Evolutionary conservation across 2,329 filamentous ascomycete species (phyloP), one percentile per base, ranked within the genome.

Genomic region (Pseudogymnoascus sp.): DNA sequence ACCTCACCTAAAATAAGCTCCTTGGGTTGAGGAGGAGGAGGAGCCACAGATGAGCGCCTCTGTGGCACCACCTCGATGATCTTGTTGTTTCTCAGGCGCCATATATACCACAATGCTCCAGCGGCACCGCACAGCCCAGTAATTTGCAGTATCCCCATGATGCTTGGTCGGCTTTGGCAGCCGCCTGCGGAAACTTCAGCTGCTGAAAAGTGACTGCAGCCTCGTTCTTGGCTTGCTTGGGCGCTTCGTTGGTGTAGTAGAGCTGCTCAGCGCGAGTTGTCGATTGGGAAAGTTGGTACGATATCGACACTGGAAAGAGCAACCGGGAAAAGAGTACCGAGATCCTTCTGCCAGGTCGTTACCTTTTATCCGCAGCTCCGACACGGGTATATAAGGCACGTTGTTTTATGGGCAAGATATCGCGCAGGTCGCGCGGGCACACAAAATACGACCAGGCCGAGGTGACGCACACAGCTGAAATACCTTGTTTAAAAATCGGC

Each of bases 401-500:
- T 34, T 57, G 51, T 10, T 54, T 57, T 57, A 57, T 57, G 51
- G 51, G 16, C 29, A 57, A 57, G 29, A 57, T 57, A 57, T 57
- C n/a, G 51, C 29, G 29, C 51, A 57, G 29, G 51, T 57, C 29
- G 51, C 29, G 51, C 29, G 16, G 29, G 10, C 29, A 57, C 51
- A 57, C 29, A 36, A 5, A 34, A 57, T 34, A 54, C n/a, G 29
- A 57, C 26, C 5, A 57, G 51, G 51, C 51, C 51, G 51, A 57
- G 51, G 51, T 57, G 51, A 57, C 51, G 51, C 51, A 57, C 26
- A 57, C 51, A 57, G 29, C 29, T 34, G 29, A 57, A 2, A 29
- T 57, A 57, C 51, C 51, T 34, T 57, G 51, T 57, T 57, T 57
- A 57, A 36, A 57, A 34, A 57, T 57, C 51, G 51, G 51, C 51